A percentile compares a stretch with the other conserved stretches of the same genome.
phyloP scores from a whole-genome alignment of 2,329 filamentous ascomycete genomes.

The Botrytis elliptica region DNA sequence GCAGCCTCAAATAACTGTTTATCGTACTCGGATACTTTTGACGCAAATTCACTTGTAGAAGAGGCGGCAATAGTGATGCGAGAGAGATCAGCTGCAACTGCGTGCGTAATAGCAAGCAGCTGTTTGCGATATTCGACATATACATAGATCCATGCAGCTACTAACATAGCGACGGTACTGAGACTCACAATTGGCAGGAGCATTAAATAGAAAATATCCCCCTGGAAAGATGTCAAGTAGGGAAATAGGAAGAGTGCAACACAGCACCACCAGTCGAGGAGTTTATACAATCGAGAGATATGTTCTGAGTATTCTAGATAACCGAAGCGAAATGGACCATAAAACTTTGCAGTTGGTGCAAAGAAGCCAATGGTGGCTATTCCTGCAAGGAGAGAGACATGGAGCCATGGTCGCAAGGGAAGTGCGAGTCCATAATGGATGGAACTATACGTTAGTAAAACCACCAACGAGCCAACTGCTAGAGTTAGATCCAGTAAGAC shows the following conservation, averaged over 20 bases:
- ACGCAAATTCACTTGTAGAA: background rate
- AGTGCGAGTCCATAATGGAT: background rate
- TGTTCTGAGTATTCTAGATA: background rate
- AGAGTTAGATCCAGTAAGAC: background rate
- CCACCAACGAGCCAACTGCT: background rate
- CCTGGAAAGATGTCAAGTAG: background rate
- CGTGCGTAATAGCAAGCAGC: background rate
- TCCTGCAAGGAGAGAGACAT: background rate
- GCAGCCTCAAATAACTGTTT: background rate
- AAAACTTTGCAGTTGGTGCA: background rate
- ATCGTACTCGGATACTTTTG: background rate
- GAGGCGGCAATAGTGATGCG: background rate
- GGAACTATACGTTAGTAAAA: background rate
- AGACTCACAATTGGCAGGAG: background rate
- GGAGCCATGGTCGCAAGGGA: background rate
- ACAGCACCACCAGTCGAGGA: background rate
- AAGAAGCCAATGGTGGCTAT: background rate
- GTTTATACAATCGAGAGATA: background rate
- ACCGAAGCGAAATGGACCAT: background rate
- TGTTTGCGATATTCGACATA: background rate
- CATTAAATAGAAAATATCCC: background rate
- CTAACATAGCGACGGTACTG: background rate
- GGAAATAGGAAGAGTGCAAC: background rate
- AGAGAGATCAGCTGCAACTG: background rate
- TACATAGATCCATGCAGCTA: background rate